Conservation (phyloP, 1,139 yeast genomes). For the Pichia sp. region DNA sequence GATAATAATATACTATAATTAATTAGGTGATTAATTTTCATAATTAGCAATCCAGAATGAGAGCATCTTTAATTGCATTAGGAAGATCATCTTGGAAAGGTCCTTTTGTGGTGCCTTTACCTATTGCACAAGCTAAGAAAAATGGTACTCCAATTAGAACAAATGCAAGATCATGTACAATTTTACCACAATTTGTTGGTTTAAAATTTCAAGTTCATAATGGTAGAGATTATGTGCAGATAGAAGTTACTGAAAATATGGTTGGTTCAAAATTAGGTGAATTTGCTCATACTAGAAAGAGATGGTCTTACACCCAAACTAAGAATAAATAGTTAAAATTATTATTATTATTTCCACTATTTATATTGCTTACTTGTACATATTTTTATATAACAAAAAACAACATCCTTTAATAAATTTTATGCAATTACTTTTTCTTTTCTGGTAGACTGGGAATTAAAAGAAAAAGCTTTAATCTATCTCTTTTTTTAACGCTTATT, state of each 20-base stretch:
- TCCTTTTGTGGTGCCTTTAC: conserved; percentile 90
- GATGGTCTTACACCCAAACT: conserved; percentile 74
- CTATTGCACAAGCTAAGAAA: conserved; percentile 76
- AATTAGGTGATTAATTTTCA: no score
- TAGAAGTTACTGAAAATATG: conserved; percentile 89
- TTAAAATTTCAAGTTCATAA: conserved; percentile 90
- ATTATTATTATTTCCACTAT: background rate
- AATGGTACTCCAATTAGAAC: conserved; percentile 86
- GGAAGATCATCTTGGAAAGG: conserved; percentile 84
- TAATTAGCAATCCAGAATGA: conserved; percentile 36
- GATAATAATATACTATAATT: no score
- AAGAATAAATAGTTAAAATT: conserved; percentile 38
- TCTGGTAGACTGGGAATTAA: no score
- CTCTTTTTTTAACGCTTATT: background rate
- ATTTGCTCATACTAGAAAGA: conserved; percentile 88
- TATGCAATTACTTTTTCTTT: background rate
- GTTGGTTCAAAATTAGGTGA: conserved; percentile 96
- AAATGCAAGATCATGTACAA: conserved; percentile 89
- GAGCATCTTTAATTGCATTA: conserved; percentile 47
- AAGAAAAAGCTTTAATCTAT: no score
- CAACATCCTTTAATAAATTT: background rate
- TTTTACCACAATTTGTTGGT: conserved; percentile 93
- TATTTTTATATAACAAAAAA: background rate
- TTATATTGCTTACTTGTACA: conserved; percentile 10
- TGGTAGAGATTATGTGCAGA: conserved; percentile 88